Conservation (phyloP, 345 rosid genomes). For the Lepidium aucheri region DNA sequence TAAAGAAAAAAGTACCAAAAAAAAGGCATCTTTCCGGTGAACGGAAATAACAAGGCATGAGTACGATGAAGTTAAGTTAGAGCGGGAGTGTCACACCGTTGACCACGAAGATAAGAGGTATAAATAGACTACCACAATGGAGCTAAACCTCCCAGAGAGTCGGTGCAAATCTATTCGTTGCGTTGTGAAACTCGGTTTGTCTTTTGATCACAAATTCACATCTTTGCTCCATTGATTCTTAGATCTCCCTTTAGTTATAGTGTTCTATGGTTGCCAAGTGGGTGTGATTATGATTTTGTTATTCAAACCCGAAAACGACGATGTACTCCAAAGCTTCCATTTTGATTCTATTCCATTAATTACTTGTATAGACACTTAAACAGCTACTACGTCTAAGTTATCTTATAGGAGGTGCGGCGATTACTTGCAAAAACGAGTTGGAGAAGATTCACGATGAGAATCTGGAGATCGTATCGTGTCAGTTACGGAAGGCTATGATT, state of each 20-base stretch:
- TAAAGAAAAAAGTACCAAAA: too few species aligned
- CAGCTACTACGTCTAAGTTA: background rate
- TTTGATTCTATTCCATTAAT: background rate
- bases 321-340: background rate
- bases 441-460: constrained; percentile 72
- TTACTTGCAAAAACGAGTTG: constrained; percentile 80
- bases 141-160: constrained; percentile 16
- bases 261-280: background rate
- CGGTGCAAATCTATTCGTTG: constrained; percentile 54
- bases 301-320: background rate
- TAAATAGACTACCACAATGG: constrained; percentile 2
- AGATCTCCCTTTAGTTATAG: background rate
- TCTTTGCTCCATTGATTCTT: background rate
- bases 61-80: constrained; percentile 12
- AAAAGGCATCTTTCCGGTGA: background rate
- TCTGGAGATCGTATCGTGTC: constrained; percentile 50
- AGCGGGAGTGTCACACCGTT: constrained; percentile 12
- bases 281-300: background rate
- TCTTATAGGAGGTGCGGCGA: constrained; percentile 76
- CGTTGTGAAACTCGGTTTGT: constrained; percentile 85
- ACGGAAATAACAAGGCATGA: constrained; percentile 1
- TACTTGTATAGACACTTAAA: background rate
- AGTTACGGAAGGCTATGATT: constrained; percentile 59
- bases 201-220: background rate
- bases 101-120: constrained; percentile 3